phyloP scores from a whole-genome alignment of 805 yeast genomes.

The Saturnispora bothae region DNA sequence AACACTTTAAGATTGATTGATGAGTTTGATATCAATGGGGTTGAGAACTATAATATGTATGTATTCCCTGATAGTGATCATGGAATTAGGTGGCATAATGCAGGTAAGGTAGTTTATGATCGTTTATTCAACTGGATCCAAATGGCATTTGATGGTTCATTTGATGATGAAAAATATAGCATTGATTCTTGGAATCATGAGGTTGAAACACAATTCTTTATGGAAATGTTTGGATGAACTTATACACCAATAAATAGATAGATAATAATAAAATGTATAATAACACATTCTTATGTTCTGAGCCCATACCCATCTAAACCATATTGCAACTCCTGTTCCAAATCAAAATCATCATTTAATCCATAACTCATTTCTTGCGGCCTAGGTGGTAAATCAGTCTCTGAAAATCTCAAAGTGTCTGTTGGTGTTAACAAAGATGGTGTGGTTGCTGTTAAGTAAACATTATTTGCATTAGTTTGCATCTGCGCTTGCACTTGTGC shows the following conservation, averaged over 20 bases:
- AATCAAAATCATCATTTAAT: constrained; percentile 29
- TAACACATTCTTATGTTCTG: constrained; percentile 5
- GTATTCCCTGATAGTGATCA: constrained; percentile 80
- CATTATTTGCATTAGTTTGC: neutral
- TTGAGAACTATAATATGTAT: constrained; percentile 77
- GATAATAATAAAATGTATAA: neutral
- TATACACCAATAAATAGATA: too few relatives aligned
- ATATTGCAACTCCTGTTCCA: constrained; percentile 58
- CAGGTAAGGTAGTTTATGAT: constrained; percentile 58
- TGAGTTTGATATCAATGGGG: constrained; percentile 51
- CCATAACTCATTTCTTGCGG: constrained; percentile 42
- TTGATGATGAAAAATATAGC: constrained; percentile 17
- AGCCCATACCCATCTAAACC: constrained; percentile 47
- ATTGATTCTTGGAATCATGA: neutral
- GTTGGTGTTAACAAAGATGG: constrained; percentile 35
- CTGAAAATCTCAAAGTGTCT: constrained; percentile 28
- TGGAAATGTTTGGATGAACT: constrained; percentile 14
- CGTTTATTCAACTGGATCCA: constrained; percentile 54
- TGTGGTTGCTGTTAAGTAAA: constrained; percentile 5
- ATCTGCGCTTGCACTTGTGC: neutral
- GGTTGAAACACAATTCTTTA: constrained; percentile 3
- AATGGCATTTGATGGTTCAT: constrained; percentile 47
- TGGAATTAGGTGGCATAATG: constrained; percentile 61
- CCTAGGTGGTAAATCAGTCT: constrained; percentile 44
- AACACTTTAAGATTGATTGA: constrained; percentile 74